Conservation (phyloP, 495 filamentous ascomycete species). For the Hamigera avellanea region DNA sequence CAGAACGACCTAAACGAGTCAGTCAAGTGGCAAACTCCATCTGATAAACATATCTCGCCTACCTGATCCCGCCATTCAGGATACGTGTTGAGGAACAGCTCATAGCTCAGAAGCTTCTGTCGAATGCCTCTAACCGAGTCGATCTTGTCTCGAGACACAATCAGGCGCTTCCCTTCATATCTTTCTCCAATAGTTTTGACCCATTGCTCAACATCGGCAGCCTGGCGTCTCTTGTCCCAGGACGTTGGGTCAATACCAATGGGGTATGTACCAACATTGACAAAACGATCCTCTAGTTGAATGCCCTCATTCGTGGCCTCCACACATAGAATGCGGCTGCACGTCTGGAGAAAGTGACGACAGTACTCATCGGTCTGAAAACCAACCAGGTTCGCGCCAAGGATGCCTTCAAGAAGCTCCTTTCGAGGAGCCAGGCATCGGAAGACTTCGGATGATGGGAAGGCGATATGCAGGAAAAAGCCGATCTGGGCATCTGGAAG, state of each 20-base stretch:
- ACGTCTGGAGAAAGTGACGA: constrained; percentile 86
- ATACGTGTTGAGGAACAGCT: constrained; percentile 86
- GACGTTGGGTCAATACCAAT: constrained; percentile 73
- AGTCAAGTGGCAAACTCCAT: constrained; percentile 1
- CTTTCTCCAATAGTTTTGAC: constrained; percentile 64
- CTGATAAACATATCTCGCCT: too few species aligned
- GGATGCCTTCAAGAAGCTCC: constrained; percentile 76
- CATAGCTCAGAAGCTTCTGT: constrained; percentile 85
- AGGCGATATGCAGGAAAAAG: constrained; percentile 89
- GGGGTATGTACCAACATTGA: constrained; percentile 60
- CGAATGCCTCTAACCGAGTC: constrained; percentile 82
- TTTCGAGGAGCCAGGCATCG: constrained; percentile 76
- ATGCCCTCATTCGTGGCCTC: constrained; percentile 81
- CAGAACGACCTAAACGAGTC: constrained; percentile 48
- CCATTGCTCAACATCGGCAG: constrained; percentile 64
- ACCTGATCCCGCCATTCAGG: constrained; percentile 75
- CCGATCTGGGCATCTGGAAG: constrained; percentile 84
- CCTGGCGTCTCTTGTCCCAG: constrained; percentile 58
- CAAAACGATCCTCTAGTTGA: constrained; percentile 84
- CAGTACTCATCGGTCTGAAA: constrained; percentile 91
- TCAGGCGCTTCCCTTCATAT: constrained; percentile 75
- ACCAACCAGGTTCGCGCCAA: constrained; percentile 80
- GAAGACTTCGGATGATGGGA: constrained; percentile 92
- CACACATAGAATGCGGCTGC: constrained; percentile 73
- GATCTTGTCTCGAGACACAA: constrained; percentile 87